Percentiles rank a stretch among this genome's conserved stretches.
Evolutionary conservation across 2,329 filamentous ascomycete species (phyloP).

Genomic region (Ceratocystis papillata): DNA sequence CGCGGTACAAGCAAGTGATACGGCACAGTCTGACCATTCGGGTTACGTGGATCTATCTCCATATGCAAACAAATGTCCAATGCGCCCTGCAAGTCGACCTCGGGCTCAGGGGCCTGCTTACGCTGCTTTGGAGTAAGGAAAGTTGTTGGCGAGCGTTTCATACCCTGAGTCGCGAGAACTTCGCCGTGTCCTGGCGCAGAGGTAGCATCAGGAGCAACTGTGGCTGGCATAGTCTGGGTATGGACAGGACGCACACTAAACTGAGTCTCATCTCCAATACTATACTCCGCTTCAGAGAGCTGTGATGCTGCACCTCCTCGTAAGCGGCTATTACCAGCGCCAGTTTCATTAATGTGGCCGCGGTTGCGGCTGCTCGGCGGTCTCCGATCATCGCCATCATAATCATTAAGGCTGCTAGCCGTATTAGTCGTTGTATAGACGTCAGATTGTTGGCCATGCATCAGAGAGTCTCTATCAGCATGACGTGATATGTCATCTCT

Average conservation of each 20-base stretch:
- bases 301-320: conserved; percentile 32
- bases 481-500: neutral
- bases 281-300: conserved; percentile 39
- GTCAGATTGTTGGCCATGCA: conserved; percentile 14
- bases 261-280: conserved; percentile 46
- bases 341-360: conserved; percentile 27
- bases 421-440: conserved; percentile 23
- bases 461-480: neutral
- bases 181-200: neutral
- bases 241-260: conserved; percentile 39
- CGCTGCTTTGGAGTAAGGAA: conserved; percentile 49
- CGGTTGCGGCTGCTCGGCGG: conserved; percentile 29
- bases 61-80: conserved; percentile 82
- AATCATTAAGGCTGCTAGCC: conserved; percentile 21
- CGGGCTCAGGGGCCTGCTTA: conserved; percentile 40
- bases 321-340: conserved; percentile 28
- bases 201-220: neutral
- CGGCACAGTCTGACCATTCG: conserved; percentile 74
- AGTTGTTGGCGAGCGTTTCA: conserved; percentile 61
- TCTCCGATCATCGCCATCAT: conserved; percentile 23
- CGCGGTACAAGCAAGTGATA: conserved; percentile 80
- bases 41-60: conserved; percentile 76
- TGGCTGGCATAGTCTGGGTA: conserved; percentile 23
- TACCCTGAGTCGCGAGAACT: conserved; percentile 31
- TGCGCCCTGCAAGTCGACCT: conserved; percentile 69